phyloP scores from a whole-genome alignment of 2,329 filamentous ascomycete species.

The Ophiostoma angusticollis region DNA sequence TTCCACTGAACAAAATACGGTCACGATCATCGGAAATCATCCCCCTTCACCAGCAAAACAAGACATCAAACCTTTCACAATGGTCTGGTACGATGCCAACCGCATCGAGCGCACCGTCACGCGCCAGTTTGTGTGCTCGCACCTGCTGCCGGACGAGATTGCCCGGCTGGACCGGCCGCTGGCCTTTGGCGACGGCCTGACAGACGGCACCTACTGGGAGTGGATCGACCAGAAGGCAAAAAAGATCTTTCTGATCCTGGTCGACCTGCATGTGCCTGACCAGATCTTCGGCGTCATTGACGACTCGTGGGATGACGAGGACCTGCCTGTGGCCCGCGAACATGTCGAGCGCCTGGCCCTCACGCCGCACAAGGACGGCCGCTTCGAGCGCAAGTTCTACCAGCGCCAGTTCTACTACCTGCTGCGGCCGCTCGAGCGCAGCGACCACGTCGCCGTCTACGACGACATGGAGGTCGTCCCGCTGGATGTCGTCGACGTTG shows the following conservation, averaged over 20 bases:
- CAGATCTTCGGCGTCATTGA: conserved; percentile 66
- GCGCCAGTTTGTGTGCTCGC: conserved; percentile 50
- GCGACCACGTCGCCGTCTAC: conserved; percentile 46
- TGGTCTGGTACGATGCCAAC: conserved; percentile 56
- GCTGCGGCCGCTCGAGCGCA: conserved; percentile 48
- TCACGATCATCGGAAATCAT: background rate
- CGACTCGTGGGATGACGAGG: conserved; percentile 64
- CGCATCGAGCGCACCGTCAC: conserved; percentile 59
- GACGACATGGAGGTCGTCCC: conserved; percentile 56
- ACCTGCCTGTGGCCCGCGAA: conserved; percentile 55
- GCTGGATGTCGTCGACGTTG: conserved; percentile 51
- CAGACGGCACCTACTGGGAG: conserved; percentile 64
- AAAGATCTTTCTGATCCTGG: conserved; percentile 57
- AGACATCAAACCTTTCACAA: background rate
- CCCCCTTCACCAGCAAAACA: background rate
- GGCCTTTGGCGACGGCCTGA: conserved; percentile 54
- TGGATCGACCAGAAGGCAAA: conserved; percentile 61
- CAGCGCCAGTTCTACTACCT: conserved; percentile 58
- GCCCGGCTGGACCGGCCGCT: conserved; percentile 49
- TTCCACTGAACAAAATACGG: background rate
- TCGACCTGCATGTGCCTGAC: conserved; percentile 56
- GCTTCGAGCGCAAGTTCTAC: conserved; percentile 56
- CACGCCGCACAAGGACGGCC: conserved; percentile 45
- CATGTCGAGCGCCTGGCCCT: conserved; percentile 52
- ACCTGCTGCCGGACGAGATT: conserved; percentile 50